Conservation (phyloP, 2,329 filamentous ascomycete species). For the Lachnellula cervina region DNA sequence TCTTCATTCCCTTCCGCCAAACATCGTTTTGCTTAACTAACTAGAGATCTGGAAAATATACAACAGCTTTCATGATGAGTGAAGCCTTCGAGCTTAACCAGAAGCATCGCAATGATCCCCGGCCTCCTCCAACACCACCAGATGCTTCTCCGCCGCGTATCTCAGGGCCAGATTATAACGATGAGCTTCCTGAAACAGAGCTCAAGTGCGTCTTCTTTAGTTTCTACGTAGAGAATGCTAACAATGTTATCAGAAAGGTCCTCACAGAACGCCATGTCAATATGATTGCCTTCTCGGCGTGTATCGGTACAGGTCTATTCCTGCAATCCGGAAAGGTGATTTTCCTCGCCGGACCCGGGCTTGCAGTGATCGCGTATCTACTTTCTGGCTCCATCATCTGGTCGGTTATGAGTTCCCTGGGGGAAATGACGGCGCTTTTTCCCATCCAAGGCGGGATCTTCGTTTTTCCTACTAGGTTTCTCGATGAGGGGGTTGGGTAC, state of each 20-base stretch:
- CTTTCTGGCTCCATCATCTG: conserved; percentile 45
- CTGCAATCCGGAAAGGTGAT: conserved; percentile 41
- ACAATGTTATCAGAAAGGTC: not conserved
- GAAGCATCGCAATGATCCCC: not conserved
- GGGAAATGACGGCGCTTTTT: conserved; percentile 37
- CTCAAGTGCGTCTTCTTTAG: not conserved
- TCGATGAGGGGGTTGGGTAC: conserved; percentile 15
- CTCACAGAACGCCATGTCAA: conserved; percentile 40
- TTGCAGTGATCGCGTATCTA: conserved; percentile 38
- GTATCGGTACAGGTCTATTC: conserved; percentile 42
- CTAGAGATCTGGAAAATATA: not conserved
- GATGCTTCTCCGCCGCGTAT: not conserved
- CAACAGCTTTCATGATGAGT: not conserved
- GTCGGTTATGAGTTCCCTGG: conserved; percentile 40
- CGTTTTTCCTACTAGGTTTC: conserved; percentile 13
- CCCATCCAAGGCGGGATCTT: conserved; percentile 33
- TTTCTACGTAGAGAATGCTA: not conserved
- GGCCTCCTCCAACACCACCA: not conserved
- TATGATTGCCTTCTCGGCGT: conserved; percentile 39
- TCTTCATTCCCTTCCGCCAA: too few relatives aligned
- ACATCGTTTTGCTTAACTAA: too few relatives aligned
- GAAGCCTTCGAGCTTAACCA: not conserved
- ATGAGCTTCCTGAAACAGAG: conserved; percentile 4
- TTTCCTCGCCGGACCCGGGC: conserved; percentile 39
- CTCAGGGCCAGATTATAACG: not conserved